These are phyloP conservation scores for Malus orientalis DNA, from an alignment of 306 rosid species.

Conservation along the genomic window DNA sequence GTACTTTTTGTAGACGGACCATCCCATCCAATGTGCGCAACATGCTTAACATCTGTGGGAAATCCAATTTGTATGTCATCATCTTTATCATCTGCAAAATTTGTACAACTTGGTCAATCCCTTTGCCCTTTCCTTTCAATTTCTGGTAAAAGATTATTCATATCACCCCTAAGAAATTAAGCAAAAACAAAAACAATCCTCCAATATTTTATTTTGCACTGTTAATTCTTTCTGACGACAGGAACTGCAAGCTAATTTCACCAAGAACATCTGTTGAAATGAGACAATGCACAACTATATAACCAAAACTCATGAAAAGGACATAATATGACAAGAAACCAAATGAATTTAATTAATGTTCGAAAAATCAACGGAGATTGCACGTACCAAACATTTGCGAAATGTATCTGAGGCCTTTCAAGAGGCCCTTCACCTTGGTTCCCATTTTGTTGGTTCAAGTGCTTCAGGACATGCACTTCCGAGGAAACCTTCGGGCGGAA, in stretches of 20 bases:
- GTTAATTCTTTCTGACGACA: not conserved
- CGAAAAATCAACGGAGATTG: not conserved
- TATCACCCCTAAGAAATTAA: not conserved
- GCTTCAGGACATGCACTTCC: slow-evolving; percentile 8
- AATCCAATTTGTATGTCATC: slow-evolving; percentile 76
- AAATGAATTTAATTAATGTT: not conserved
- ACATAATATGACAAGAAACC: not conserved
- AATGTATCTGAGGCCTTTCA: slow-evolving; percentile 74
- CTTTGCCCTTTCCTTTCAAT: not conserved
- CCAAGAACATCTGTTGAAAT: not conserved
- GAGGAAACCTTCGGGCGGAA: slow-evolving; percentile 9
- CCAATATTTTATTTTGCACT: not conserved
- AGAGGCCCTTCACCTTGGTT: slow-evolving; percentile 62
- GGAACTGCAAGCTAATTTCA: not conserved
- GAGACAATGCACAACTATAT: not conserved
- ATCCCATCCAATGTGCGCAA: slow-evolving; percentile 47
- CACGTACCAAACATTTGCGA: slow-evolving; percentile 80
- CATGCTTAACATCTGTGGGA: slow-evolving; percentile 84
- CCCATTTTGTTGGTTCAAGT: slow-evolving; percentile 22
- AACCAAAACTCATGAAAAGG: not conserved
- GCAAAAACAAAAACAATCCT: not conserved
- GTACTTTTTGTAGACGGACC: slow-evolving; percentile 32
- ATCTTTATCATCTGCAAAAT: slow-evolving; percentile 67
- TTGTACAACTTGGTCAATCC: not conserved
- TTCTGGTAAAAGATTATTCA: not conserved